Evolutionary conservation across 345 rosid genomes (phyloP).

Genomic region (Eucalyptus tenuipes): DNA sequence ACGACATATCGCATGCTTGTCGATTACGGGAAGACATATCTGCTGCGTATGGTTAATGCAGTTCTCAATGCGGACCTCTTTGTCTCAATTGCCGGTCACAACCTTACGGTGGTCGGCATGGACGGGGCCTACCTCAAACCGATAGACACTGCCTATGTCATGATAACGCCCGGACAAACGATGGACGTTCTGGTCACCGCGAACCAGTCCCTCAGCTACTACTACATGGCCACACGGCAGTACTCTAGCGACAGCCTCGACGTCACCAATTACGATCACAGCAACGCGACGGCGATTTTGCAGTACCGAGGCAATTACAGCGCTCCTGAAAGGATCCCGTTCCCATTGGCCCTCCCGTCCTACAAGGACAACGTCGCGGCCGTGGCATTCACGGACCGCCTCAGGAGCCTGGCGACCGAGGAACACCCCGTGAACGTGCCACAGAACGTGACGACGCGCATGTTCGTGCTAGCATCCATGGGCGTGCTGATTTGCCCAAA

Average conservation of each 20-base stretch:
- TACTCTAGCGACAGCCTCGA: background rate
- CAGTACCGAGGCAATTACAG: background rate
- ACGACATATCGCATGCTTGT: background rate
- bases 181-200: constrained; percentile 6
- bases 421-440: background rate
- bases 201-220: background rate
- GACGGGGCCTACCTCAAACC: constrained; percentile 9
- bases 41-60: background rate
- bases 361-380: background rate
- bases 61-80: constrained; percentile 1
- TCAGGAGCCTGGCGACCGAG: background rate
- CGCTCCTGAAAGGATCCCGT: background rate
- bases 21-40: background rate
- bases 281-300: background rate
- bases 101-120: background rate
- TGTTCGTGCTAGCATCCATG: background rate
- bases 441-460: background rate
- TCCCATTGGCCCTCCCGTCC: background rate
- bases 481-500: background rate
- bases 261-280: background rate
- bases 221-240: background rate
- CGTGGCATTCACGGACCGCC: background rate
- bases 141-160: background rate
- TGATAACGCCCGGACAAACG: constrained; percentile 9
- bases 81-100: constrained; percentile 3